phyloP scores from a whole-genome alignment of 495 filamentous ascomycete genomes.

The Recurvomyces mirabilis region DNA sequence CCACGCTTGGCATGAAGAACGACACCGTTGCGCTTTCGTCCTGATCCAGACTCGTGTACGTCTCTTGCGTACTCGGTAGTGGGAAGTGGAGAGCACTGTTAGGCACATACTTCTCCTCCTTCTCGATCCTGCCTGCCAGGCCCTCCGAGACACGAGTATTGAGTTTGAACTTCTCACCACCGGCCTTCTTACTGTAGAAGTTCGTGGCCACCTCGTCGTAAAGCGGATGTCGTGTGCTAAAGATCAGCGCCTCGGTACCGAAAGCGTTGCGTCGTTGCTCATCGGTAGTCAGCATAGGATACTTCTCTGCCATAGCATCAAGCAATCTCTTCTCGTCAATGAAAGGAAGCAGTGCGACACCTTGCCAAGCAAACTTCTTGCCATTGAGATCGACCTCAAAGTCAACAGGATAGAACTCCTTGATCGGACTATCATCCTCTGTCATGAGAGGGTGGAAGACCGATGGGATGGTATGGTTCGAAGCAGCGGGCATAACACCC shows the following conservation, averaged over 20 bases:
- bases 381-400: slow-evolving; percentile 91
- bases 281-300: slow-evolving; percentile 65
- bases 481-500: slow-evolving; percentile 89
- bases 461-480: slow-evolving; percentile 78
- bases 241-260: slow-evolving; percentile 67
- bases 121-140: slow-evolving; percentile 67
- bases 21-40: slow-evolving; percentile 61
- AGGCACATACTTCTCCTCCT: slow-evolving; percentile 69
- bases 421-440: slow-evolving; percentile 73
- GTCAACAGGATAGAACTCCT: slow-evolving; percentile 94
- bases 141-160: slow-evolving; percentile 64
- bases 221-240: slow-evolving; percentile 70
- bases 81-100: slow-evolving; percentile 55
- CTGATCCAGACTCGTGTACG: slow-evolving; percentile 45
- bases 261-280: slow-evolving; percentile 69
- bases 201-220: slow-evolving; percentile 69
- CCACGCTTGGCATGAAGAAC: slow-evolving; percentile 66
- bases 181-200: slow-evolving; percentile 86
- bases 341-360: slow-evolving; percentile 85
- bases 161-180: slow-evolving; percentile 49
- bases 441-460: slow-evolving; percentile 85
- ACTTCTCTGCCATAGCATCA: slow-evolving; percentile 69
- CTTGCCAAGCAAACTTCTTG: slow-evolving; percentile 98
- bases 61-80: slow-evolving; percentile 54
- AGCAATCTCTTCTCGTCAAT: slow-evolving; percentile 87